Evolutionary conservation across 2,329 filamentous ascomycete genomes (phyloP), one percentile per base, ranked within the genome.

Genomic region (Rhytidhysteron rufulum): DNA sequence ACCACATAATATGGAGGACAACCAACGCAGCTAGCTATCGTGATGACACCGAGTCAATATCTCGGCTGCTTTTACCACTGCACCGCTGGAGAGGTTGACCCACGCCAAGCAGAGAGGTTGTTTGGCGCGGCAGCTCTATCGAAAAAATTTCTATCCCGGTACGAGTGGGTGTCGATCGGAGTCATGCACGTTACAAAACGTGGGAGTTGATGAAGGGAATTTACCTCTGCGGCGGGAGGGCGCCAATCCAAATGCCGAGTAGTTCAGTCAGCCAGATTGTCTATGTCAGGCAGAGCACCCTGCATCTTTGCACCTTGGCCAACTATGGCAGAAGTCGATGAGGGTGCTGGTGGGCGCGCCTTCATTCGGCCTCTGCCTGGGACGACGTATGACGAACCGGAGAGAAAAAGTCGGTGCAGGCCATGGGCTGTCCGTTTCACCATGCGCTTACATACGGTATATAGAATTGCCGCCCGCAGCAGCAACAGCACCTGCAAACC

Each of bases 141-240:
- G 21, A n/a, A n/a, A 49, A 24, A 31, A 33, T 35, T 40, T 47
- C 37, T 42, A 36, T 43, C 35, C 39, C 41, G 39, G 36, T 27
- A 45, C 39, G 7, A 20, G 24, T 13, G 8, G 15, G 6, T 24
- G 46, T 37, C 45, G 41, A 40, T 38, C 33, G 43, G 31, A 37
- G 30, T 47, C 48, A 47, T 48, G 49, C 32, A 20, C 42, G 34
- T 60, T 60, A 60, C 58, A 47, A 51, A 48, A 54, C 57, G 58
- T 56, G 59, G 59, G 58, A 54, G 59, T n/a, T n/a, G n/a, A 24
- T 16, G n/a, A n/a, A n/a, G n/a, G n/a, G n/a, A n/a, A n/a, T n/a
- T n/a, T n/a, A n/a, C n/a, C n/a, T n/a, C n/a, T n/a, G n/a, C n/a
- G n/a, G n/a, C n/a, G n/a, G n/a, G n/a, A n/a, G n/a, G n/a, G n/a